Evolutionary conservation across 2,329 filamentous ascomycete species (phyloP).

Genomic region (Nothophaeocryptopus gaeumannii): DNA sequence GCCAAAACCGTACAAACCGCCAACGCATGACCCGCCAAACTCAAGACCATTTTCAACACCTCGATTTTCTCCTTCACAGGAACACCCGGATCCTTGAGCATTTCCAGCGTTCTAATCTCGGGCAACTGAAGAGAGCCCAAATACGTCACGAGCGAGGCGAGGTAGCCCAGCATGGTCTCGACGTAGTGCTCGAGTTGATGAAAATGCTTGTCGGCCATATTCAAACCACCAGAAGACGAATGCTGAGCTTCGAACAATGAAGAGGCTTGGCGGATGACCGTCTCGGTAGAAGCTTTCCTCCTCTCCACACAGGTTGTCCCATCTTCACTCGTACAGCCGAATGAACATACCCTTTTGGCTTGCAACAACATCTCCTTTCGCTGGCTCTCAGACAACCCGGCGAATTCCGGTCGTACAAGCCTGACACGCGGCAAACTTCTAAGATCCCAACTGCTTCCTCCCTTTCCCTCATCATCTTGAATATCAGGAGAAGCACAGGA

Average conservation of each 20-base stretch:
- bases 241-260: constrained; percentile 1
- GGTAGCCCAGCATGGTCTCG: constrained; percentile 9
- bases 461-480: too few species aligned
- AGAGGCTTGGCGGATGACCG: background rate
- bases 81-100: constrained; percentile 19
- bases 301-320: constrained; percentile 16
- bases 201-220: too few species aligned
- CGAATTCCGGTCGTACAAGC: constrained; percentile 30
- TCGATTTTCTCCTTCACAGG: constrained; percentile 25
- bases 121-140: constrained; percentile 15
- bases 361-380: background rate
- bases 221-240: too few species aligned
- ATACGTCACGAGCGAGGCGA: constrained; percentile 8
- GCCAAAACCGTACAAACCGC: constrained; percentile 27
- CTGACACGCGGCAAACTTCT: constrained; percentile 26
- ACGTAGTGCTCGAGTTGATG: background rate
- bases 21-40: constrained; percentile 24
- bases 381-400: constrained; percentile 22
- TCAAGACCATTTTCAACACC: constrained; percentile 25
- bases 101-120: constrained; percentile 17
- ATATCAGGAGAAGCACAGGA: too few species aligned
- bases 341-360: constrained; percentile 17
- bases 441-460: constrained; percentile 7
- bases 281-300: constrained; percentile 4
- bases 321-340: constrained; percentile 21